These are phyloP conservation scores for Podospora tetraspora DNA, from an alignment of 495 filamentous ascomycete species.

Conservation along the genomic window DNA sequence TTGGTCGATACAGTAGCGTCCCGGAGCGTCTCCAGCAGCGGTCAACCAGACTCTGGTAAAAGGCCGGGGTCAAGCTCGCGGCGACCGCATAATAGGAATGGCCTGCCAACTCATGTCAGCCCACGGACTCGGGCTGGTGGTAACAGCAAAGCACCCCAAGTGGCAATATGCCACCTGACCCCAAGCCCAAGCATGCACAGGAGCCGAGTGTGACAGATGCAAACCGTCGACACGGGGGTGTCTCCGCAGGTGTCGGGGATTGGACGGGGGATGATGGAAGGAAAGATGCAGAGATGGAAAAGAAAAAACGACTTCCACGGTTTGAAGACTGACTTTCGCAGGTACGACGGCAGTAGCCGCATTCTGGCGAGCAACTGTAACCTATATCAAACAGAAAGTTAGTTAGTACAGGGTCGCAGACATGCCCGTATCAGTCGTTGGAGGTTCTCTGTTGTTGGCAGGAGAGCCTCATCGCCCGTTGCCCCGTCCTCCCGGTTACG, in stretches of 20 bases:
- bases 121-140: constrained; percentile 3
- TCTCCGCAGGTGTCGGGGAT: constrained; percentile 14
- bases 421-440: neutral
- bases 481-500: constrained; percentile 1
- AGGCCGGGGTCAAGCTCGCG: constrained; percentile 57
- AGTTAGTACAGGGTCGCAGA: constrained; percentile 10
- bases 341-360: constrained; percentile 47
- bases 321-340: constrained; percentile 40
- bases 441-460: neutral
- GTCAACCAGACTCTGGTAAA: constrained; percentile 80
- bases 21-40: constrained; percentile 85
- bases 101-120: constrained; percentile 46
- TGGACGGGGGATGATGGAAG: constrained; percentile 16
- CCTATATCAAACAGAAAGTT: constrained; percentile 24
- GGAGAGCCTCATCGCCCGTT: neutral
- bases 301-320: constrained; percentile 27
- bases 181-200: constrained; percentile 6
- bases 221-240: constrained; percentile 1
- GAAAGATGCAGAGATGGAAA: neutral
- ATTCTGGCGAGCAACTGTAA: constrained; percentile 44
- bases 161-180: constrained; percentile 2
- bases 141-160: neutral
- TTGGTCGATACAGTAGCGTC: constrained; percentile 86
- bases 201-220: constrained; percentile 4
- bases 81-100: constrained; percentile 77